Conservation (phyloP, 225 moss, liverwort and hornwort genomes). For the Polytrichum commune region DNA sequence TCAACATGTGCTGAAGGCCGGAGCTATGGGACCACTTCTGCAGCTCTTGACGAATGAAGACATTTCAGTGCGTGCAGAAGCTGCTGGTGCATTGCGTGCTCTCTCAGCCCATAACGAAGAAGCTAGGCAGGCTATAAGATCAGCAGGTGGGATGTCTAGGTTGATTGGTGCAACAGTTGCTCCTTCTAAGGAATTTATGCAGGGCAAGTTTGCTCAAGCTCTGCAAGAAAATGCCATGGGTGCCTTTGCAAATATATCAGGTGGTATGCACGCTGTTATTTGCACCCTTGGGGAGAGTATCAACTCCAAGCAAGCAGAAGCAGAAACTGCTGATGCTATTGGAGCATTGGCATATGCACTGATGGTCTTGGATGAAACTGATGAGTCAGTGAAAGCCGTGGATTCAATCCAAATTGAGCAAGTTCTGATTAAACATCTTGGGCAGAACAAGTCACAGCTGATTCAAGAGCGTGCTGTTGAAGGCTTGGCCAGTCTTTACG, state of each 20-base stretch:
- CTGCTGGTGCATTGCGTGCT: conserved; percentile 86
- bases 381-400: conserved; percentile 64
- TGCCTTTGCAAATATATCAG: conserved; percentile 85
- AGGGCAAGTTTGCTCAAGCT: conserved; percentile 70
- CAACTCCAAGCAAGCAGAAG: conserved; percentile 48
- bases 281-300: conserved; percentile 74
- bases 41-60: conserved; percentile 71
- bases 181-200: conserved; percentile 66
- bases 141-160: conserved; percentile 75
- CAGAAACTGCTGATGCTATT: conserved; percentile 77
- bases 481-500: conserved; percentile 88
- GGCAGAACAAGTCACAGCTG: conserved; percentile 46
- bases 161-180: conserved; percentile 83
- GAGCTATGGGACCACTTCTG: conserved; percentile 78
- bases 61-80: conserved; percentile 91
- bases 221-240: conserved; percentile 96
- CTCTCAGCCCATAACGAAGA: conserved; percentile 70
- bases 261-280: conserved; percentile 88
- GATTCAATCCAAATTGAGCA: conserved; percentile 79
- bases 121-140: conserved; percentile 64
- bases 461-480: conserved; percentile 87
- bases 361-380: conserved; percentile 68
- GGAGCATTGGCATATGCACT: conserved; percentile 94
- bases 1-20: conserved; percentile 63
- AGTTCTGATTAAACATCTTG: conserved; percentile 84